Evolutionary conservation across 768 basidiomycete genomes (phyloP).

Genomic region (Lactarius sp.): DNA sequence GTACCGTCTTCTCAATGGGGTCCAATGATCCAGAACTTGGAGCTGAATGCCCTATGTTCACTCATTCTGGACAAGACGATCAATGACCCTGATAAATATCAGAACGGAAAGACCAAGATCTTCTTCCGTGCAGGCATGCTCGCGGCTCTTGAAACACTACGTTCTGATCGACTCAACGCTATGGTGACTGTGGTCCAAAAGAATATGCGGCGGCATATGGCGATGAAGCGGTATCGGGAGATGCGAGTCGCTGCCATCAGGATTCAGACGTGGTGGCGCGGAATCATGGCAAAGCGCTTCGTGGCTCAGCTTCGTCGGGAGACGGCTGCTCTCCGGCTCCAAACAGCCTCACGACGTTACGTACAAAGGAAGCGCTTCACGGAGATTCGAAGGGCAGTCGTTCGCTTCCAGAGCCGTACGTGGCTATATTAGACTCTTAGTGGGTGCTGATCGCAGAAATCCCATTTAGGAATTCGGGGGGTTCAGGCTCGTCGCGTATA

Average conservation of each 20-base stretch:
- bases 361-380: constrained; percentile 69
- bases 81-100: constrained; percentile 93
- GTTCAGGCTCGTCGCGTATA: constrained; percentile 59
- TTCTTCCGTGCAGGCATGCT: constrained; percentile 99
- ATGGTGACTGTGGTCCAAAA: constrained; percentile 97
- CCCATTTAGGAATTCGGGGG: constrained; percentile 62
- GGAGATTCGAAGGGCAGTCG: constrained; percentile 54
- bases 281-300: constrained; percentile 68
- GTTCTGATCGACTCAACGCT: constrained; percentile 80
- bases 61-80: constrained; percentile 83
- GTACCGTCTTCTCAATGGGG: constrained; percentile 84
- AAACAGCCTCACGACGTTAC: constrained; percentile 65
- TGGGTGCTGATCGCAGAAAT: constrained; percentile 14
- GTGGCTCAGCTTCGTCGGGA: constrained; percentile 69
- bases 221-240: constrained; percentile 69
- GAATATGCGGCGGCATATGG: constrained; percentile 87
- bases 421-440: constrained; percentile 26
- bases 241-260: constrained; percentile 71
- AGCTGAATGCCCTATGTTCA: constrained; percentile 75
- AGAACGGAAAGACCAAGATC: constrained; percentile 94
- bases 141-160: constrained; percentile 86
- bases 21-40: constrained; percentile 75
- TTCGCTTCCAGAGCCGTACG: constrained; percentile 83
- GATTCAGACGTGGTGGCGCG: constrained; percentile 94
- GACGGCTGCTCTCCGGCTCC: constrained; percentile 70